phyloP scores from a whole-genome alignment of 2,329 filamentous ascomycete genomes.

The Sporothrix protearum region DNA sequence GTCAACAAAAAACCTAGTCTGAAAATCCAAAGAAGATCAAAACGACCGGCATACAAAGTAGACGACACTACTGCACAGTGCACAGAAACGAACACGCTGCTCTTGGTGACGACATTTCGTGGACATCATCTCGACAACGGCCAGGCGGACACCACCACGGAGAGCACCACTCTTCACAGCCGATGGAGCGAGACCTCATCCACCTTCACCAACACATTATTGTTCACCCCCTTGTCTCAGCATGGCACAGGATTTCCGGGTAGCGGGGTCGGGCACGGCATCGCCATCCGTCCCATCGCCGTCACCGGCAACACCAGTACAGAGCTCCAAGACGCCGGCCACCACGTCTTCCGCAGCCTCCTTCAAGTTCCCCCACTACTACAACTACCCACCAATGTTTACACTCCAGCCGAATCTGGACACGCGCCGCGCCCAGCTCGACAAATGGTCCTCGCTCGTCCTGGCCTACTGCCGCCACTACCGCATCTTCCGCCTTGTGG shows the following conservation, averaged over 20 bases:
- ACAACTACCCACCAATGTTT: conserved; percentile 82
- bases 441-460: conserved; percentile 83
- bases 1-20: background rate
- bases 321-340: background rate
- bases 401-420: conserved; percentile 71
- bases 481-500: conserved; percentile 69
- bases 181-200: no score
- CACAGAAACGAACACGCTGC: background rate
- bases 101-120: background rate
- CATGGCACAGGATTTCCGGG: conserved; percentile 16
- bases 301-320: background rate
- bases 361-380: conserved; percentile 60
- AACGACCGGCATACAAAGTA: no score
- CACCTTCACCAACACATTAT: background rate
- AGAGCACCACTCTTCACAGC: no score
- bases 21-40: background rate
- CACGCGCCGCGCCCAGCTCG: conserved; percentile 70
- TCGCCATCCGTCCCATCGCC: conserved; percentile 9
- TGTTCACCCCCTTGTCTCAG: background rate
- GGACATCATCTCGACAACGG: background rate
- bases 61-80: no score
- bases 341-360: background rate
- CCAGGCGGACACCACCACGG: background rate
- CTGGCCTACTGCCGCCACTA: conserved; percentile 78
- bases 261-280: conserved; percentile 7